phyloP scores from a whole-genome alignment of 1,139 yeast species.

The Yamadazyma jaroonii region DNA sequence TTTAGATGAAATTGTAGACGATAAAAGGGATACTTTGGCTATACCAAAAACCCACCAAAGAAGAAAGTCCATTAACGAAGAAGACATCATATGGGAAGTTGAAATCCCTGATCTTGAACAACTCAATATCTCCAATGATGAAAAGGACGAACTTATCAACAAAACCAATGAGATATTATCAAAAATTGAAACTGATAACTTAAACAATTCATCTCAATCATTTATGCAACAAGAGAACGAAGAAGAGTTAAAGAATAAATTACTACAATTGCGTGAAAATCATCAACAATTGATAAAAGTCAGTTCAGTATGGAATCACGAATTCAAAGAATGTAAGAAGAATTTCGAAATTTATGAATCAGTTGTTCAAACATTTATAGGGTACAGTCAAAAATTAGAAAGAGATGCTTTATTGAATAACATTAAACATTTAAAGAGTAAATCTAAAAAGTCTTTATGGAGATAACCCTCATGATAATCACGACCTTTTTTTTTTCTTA shows the following conservation, averaged over 20 bases:
- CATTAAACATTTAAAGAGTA: slow-evolving; percentile 26
- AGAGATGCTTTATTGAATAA: slow-evolving; percentile 47
- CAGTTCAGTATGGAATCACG: slow-evolving; percentile 49
- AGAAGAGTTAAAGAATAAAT: slow-evolving; percentile 18
- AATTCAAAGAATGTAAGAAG: slow-evolving; percentile 38
- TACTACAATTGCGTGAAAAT: slow-evolving; percentile 26
- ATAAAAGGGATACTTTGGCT: slow-evolving; percentile 2
- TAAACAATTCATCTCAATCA: slow-evolving; percentile 31
- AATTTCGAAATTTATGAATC: slow-evolving; percentile 66
- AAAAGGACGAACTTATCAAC: slow-evolving; percentile 16
- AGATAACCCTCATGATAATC: slow-evolving; percentile 7
- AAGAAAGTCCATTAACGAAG: slow-evolving; percentile 25
- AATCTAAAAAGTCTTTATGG: slow-evolving; percentile 17
- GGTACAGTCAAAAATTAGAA: slow-evolving; percentile 60
- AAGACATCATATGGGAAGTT: slow-evolving; percentile 33
- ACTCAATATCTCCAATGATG: slow-evolving; percentile 21
- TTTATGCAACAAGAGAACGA: slow-evolving; percentile 19
- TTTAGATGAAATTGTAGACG: slow-evolving; percentile 14
- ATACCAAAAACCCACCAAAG: slow-evolving; percentile 9
- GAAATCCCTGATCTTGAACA: slow-evolving; percentile 25
- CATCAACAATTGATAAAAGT: slow-evolving; percentile 31
- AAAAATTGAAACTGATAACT: slow-evolving; percentile 33
- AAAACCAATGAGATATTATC: slow-evolving; percentile 28
- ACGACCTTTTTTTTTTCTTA: neutral
- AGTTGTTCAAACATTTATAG: slow-evolving; percentile 69